phyloP scores from a whole-genome alignment of 768 basidiomycete genomes.

The Flagelloscypha sp. region DNA sequence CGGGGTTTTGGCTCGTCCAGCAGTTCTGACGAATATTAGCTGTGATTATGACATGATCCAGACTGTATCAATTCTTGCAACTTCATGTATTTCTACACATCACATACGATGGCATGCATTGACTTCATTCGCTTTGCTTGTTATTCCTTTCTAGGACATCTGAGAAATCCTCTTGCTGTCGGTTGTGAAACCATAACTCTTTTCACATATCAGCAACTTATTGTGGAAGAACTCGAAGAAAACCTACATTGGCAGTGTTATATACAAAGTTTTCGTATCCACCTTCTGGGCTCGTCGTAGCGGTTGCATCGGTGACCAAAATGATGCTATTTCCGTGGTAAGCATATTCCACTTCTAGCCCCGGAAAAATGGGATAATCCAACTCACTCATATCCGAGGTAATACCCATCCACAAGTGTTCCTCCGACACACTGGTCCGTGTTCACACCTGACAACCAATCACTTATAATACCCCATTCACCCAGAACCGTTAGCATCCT shows the following conservation, averaged over 20 bases:
- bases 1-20: too few relatives aligned
- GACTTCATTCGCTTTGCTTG: background rate
- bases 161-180: conserved; percentile 24
- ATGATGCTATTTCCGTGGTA: too few relatives aligned
- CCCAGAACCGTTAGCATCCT: too few relatives aligned
- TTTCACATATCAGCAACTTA: conserved; percentile 1
- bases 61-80: too few relatives aligned
- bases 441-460: background rate
- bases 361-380: too few relatives aligned
- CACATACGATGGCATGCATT: too few relatives aligned
- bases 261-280: conserved; percentile 51
- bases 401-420: conserved; percentile 57
- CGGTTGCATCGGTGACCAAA: conserved; percentile 47
- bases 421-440: conserved; percentile 50
- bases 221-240: background rate
- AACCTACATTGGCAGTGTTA: conserved; percentile 45
- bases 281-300: conserved; percentile 54
- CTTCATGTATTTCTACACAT: too few relatives aligned
- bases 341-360: too few relatives aligned
- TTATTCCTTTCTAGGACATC: conserved; percentile 5
- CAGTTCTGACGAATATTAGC: too few relatives aligned
- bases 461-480: conserved; percentile 50
- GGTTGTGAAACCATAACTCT: conserved; percentile 49
- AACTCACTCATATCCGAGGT: conserved; percentile 58
- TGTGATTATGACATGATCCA: too few relatives aligned